Percentiles rank a stretch among this genome's conserved stretches.
Conservation (phyloP, 2,329 filamentous ascomycete species). For the Monilinia laxa region DNA sequence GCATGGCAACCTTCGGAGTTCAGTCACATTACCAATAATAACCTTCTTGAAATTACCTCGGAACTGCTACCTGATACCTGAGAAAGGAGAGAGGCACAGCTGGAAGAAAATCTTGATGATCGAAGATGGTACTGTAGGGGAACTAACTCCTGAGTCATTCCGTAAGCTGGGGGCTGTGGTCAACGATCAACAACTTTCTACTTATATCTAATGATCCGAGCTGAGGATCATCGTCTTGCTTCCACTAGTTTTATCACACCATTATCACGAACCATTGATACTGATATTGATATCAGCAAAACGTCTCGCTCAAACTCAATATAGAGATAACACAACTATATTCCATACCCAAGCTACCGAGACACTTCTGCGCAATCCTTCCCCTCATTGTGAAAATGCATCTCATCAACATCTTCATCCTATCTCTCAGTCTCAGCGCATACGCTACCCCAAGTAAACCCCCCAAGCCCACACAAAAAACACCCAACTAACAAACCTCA, state of each 20-base stretch:
- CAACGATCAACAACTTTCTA: not conserved
- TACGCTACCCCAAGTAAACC: not conserved
- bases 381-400: not conserved
- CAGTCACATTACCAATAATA: not conserved
- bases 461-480: no score
- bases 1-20: not conserved
- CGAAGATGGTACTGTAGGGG: not conserved
- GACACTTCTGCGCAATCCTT: no score
- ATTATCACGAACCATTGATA: not conserved
- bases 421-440: not conserved
- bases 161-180: not conserved
- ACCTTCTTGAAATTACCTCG: not conserved
- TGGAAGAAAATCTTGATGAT: not conserved
- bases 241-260: not conserved
- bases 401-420: conserved; percentile 6
- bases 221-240: not conserved
- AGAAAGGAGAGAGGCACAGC: not conserved
- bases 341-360: not conserved
- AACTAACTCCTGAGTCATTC: not conserved
- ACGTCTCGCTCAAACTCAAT: not conserved
- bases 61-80: not conserved
- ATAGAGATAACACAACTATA: not conserved
- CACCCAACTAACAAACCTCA: not conserved
- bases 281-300: not conserved
- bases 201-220: not conserved